These are phyloP conservation scores for Samsoniella hepiali DNA, from an alignment of 2,329 filamentous ascomycete species.

Conservation along the genomic window DNA sequence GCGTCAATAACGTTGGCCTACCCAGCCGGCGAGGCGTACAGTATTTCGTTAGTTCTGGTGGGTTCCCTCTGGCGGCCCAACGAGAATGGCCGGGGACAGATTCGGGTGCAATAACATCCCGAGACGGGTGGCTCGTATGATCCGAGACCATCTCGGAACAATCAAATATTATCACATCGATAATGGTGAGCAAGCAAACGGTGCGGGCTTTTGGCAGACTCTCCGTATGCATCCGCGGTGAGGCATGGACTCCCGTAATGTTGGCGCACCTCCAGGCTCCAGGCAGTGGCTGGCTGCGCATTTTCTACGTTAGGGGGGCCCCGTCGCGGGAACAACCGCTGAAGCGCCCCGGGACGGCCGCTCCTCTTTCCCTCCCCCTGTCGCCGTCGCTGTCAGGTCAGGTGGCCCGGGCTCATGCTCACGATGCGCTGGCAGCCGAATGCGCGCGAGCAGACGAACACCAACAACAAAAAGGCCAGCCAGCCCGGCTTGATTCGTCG, in stretches of 20 bases:
- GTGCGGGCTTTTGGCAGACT: not conserved
- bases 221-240: not conserved
- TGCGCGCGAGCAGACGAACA: not conserved
- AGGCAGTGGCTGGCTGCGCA: too few relatives aligned
- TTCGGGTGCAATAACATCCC: not conserved
- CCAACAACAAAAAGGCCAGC: constrained; percentile 5
- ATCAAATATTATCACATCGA: too few relatives aligned
- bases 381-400: constrained; percentile 15
- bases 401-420: constrained; percentile 8
- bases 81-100: not conserved
- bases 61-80: not conserved
- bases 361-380: not conserved
- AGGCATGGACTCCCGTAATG: too few relatives aligned
- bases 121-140: too few relatives aligned
- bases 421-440: constrained; percentile 18
- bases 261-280: too few relatives aligned
- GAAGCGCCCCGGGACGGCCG: constrained; percentile 2
- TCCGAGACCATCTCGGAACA: not conserved
- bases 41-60: not conserved
- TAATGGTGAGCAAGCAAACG: not conserved
- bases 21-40: not conserved
- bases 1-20: not conserved
- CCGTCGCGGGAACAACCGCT: constrained; percentile 18
- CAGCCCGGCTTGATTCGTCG: not conserved
- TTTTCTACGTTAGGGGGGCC: not conserved